Base-by-base conservation (phyloP, 768 basidiomycete genomes). In the Nidularia pulvinata region DNA sequence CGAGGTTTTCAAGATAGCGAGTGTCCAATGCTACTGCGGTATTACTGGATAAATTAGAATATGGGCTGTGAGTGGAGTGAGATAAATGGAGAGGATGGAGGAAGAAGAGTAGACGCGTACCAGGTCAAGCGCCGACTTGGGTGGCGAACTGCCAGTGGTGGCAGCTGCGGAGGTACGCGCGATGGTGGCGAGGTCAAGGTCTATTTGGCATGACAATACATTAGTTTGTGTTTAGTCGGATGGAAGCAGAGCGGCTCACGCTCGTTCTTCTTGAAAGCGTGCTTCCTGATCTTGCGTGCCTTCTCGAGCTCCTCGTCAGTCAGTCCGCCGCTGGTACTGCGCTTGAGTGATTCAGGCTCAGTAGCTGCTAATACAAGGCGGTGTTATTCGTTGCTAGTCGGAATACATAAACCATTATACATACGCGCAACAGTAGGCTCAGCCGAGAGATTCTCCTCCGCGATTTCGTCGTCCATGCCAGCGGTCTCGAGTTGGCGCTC, bases 91-190 rank as follows among this genome's bases (percentile, higher is more conserved):
- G 2, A 30, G 25, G 25, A 30, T 30, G 4, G 25, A 30, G 25
- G 25, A 30, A 30, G 25, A 30, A 30, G 25, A 30, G 4, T 30
- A 30, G 25, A 30, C 4, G 4, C 25, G 25, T 30, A 30, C 25
- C 25, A 30, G 4, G 25, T 30, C 25, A 30, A 30, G 39, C 13
- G 39, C 39, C 11, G 39, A 42, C 13, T 42, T 19, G 39, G 39
- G 39, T 22, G 55, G 48, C 51, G 72, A 68, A 37, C 76, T 86
- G 57, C 82, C 87, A 55, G 69, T 72, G 57, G 82, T 84, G 32
- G 85, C 82, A 10, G 86, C 93, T 55, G 78, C 80, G 7, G 91
- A 93, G 52, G 91, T 91, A 60, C 91, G 85, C 11, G 93, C 93
- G 61, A 95, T 95, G 51, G 86, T 77, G 34, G 81, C 78, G 54